A percentile compares a stretch with the other conserved stretches of the same genome.
phyloP scores from a whole-genome alignment of 768 basidiomycete genomes.

The Lyophyllum atratum region DNA sequence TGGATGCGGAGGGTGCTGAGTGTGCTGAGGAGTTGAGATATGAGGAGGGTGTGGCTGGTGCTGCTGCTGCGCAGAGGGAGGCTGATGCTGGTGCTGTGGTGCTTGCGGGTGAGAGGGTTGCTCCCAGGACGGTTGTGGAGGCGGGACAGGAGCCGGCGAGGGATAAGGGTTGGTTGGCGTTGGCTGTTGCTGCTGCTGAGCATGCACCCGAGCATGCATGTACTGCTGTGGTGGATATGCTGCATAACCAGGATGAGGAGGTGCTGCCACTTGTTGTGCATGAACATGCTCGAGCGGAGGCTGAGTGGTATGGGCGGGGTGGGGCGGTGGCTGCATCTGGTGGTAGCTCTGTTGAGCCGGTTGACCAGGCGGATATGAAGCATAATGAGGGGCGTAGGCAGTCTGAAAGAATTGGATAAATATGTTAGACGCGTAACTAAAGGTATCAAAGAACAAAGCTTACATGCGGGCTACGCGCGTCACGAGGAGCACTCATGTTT shows the following conservation, averaged over 20 bases:
- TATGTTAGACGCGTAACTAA: conserved; percentile 5
- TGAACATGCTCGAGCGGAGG: conserved; percentile 47
- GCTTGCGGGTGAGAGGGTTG: conserved; percentile 30
- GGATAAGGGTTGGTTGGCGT: conserved; percentile 47
- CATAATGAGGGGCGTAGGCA: conserved; percentile 44
- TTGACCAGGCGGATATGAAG: conserved; percentile 40
- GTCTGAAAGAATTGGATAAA: conserved; percentile 24
- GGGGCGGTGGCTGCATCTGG: conserved; percentile 31
- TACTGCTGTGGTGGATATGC: conserved; percentile 33
- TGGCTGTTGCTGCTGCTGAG: conserved; percentile 36
- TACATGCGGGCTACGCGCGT: conserved; percentile 54
- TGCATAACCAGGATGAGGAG: conserved; percentile 37
- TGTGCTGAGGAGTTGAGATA: conserved; percentile 16
- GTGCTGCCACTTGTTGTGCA: conserved; percentile 36
- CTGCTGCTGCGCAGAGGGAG: conserved; percentile 18
- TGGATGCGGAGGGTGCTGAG: conserved; percentile 20
- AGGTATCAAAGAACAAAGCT: conserved; percentile 21
- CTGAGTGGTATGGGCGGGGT: conserved; percentile 25
- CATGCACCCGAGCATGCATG: conserved; percentile 32
- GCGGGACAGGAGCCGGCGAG: conserved; percentile 43
- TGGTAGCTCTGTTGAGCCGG: conserved; percentile 33
- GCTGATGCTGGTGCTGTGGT: conserved; percentile 24
- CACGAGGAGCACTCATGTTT: conserved; percentile 40
- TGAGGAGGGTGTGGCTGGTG: conserved; percentile 19
- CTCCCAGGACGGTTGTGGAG: conserved; percentile 42